Percentiles rank a stretch among this genome's conserved stretches.
Conservation (phyloP, 768 basidiomycete species). For the Collybia sordida region DNA sequence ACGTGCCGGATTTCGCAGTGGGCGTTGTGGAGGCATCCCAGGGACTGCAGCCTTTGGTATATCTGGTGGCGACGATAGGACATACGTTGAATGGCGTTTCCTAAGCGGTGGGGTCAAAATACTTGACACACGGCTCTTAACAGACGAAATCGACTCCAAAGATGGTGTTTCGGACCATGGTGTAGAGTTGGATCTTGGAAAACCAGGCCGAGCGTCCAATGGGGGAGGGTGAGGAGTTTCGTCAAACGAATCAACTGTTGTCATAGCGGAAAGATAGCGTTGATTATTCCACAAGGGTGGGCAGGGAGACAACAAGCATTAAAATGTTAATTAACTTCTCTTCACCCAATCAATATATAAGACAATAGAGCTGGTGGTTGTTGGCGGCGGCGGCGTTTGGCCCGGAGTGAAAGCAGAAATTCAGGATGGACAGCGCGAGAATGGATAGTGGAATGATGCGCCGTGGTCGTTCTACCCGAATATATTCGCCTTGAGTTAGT, state of each 20-base stretch:
- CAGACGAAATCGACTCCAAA: constrained; percentile 16
- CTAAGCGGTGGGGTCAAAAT: constrained; percentile 17
- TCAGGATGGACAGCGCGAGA: no score
- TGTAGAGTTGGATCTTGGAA: constrained; percentile 16
- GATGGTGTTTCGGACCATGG: constrained; percentile 19
- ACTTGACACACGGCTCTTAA: constrained; percentile 3
- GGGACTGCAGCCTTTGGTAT: constrained; percentile 17
- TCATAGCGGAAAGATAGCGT: constrained; percentile 4
- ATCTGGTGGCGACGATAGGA: constrained; percentile 18
- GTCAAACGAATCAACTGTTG: constrained; percentile 8
- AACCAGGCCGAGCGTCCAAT: constrained; percentile 8
- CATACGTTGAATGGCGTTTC: constrained; percentile 32
- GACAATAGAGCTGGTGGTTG: background rate
- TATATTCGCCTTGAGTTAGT: background rate
- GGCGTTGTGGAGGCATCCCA: constrained; percentile 24
- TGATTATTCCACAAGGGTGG: background rate
- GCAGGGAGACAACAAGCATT: background rate
- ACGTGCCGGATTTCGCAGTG: constrained; percentile 33
- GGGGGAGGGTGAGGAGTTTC: background rate
- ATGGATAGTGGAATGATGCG: no score
- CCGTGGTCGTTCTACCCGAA: no score
- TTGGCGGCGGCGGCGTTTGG: background rate
- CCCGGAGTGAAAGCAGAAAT: background rate
- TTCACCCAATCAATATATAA: no score
- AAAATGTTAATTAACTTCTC: background rate